Conservation (phyloP, 345 rosid genomes). For the Euphorbia lathyris region DNA sequence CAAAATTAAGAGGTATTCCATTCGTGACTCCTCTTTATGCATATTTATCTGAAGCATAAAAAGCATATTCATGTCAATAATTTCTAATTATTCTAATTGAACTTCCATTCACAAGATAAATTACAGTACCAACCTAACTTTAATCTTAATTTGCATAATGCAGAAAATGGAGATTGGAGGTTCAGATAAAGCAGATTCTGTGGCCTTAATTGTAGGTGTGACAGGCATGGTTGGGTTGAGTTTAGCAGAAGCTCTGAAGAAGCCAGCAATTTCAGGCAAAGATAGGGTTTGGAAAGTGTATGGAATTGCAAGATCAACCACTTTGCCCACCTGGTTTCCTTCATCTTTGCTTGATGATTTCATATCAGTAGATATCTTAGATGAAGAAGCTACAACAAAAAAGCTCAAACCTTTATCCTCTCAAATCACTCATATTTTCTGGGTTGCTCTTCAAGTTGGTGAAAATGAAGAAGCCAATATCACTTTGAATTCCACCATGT, state of each 20-base stretch:
- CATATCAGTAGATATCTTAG: not conserved
- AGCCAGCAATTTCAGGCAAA: slow-evolving; percentile 18
- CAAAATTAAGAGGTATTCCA: too few species aligned
- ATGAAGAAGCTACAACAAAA: not conserved
- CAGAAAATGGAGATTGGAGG: not conserved
- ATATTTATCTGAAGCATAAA: too few species aligned
- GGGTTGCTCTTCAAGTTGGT: slow-evolving; percentile 32
- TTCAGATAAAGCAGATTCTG: not conserved
- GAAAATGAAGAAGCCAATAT: slow-evolving; percentile 27
- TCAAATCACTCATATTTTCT: slow-evolving; percentile 36
- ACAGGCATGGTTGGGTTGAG: slow-evolving; percentile 43
- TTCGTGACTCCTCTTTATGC: too few species aligned
- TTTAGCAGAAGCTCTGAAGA: slow-evolving; percentile 34
- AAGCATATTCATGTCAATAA: too few species aligned
- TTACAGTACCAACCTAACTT: too few species aligned
- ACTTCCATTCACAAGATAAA: too few species aligned
- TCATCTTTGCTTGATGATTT: slow-evolving; percentile 5
- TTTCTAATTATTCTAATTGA: too few species aligned
- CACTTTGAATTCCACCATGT: slow-evolving; percentile 19
- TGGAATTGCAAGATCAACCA: slow-evolving; percentile 22
- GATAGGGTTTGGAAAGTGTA: slow-evolving; percentile 32
- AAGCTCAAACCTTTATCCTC: slow-evolving; percentile 15
- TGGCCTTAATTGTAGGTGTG: slow-evolving; percentile 35
- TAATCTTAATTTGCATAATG: too few species aligned
- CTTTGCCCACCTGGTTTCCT: slow-evolving; percentile 37